Conservation (phyloP, 768 basidiomycete genomes). For the Amanita subjunquillea region DNA sequence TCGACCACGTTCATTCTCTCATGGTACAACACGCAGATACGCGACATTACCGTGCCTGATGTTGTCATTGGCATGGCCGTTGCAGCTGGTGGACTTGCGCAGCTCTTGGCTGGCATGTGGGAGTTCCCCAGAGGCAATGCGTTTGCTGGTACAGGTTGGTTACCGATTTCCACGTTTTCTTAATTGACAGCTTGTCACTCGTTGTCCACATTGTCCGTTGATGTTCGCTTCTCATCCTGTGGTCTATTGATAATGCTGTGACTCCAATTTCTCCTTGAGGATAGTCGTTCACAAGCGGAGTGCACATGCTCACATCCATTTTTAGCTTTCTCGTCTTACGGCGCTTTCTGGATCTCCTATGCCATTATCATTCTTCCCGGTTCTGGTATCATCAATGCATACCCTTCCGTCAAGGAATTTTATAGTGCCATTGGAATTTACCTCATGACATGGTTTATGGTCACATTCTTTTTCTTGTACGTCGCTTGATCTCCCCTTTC, state of each 20-base stretch:
- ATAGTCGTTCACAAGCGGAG: too few species aligned
- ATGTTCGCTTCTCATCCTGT: conserved; percentile 8
- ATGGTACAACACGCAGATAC: conserved; percentile 53
- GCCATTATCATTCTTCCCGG: conserved; percentile 64
- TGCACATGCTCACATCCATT: conserved; percentile 5
- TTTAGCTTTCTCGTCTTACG: conserved; percentile 72
- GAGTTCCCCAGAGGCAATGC: conserved; percentile 61
- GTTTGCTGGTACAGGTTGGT: conserved; percentile 66
- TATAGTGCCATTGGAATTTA: conserved; percentile 58
- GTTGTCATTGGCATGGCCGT: conserved; percentile 81
- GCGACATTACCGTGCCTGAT: conserved; percentile 48
- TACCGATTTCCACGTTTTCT: conserved; percentile 26
- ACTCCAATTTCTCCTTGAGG: not conserved
- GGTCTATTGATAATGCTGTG: not conserved
- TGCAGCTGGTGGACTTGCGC: conserved; percentile 75
- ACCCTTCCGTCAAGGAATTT: conserved; percentile 28
- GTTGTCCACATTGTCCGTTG: not conserved
- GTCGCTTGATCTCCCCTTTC: conserved; percentile 11
- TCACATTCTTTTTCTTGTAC: conserved; percentile 62
- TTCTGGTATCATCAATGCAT: conserved; percentile 51
- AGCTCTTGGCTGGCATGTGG: conserved; percentile 89
- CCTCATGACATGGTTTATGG: conserved; percentile 62
- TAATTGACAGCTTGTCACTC: conserved; percentile 21
- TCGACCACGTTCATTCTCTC: conserved; percentile 77
- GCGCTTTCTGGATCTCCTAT: conserved; percentile 85